Conservation (phyloP, 345 rosid species). For the Eutrema japonicum region DNA sequence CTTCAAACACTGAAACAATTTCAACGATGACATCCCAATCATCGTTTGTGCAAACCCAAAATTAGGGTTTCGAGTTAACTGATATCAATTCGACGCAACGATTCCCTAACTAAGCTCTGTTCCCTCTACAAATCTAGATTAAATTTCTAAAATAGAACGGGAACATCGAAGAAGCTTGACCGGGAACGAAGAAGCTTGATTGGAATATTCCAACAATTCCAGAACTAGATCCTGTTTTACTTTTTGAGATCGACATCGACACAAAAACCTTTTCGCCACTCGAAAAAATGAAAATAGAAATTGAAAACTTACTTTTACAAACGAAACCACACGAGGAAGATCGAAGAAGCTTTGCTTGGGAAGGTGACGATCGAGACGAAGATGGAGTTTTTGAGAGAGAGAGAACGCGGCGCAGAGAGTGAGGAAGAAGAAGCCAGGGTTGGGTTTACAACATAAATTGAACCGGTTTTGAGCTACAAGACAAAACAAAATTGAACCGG, state of each 20-base stretch:
- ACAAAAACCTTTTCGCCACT: not conserved
- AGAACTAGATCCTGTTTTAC: not conserved
- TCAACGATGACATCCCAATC: not conserved
- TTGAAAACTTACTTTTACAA: conserved; percentile 13
- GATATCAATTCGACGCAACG: not conserved
- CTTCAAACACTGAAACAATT: not conserved
- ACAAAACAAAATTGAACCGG: conserved; percentile 6
- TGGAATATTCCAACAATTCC: not conserved
- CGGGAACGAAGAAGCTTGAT: conserved; percentile 1
- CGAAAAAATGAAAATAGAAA: not conserved
- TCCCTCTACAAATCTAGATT: not conserved
- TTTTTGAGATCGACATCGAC: not conserved
- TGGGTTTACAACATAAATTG: conserved; percentile 4
- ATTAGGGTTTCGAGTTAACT: conserved; percentile 23
- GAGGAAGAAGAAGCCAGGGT: conserved; percentile 31
- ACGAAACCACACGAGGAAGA: conserved; percentile 12
- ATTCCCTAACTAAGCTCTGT: not conserved
- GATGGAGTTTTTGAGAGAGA: conserved; percentile 15
- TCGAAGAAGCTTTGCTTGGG: conserved; percentile 7
- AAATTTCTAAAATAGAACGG: not conserved
- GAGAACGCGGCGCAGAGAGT: conserved; percentile 22
- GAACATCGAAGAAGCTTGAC: not conserved
- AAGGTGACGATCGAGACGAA: conserved; percentile 6
- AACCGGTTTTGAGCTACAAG: conserved; percentile 12
- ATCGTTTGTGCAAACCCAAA: not conserved